Evolutionary conservation across 2,329 filamentous ascomycete species (phyloP), one percentile per base, ranked within the genome.

Genomic region (Colletotrichum nymphaeae): DNA sequence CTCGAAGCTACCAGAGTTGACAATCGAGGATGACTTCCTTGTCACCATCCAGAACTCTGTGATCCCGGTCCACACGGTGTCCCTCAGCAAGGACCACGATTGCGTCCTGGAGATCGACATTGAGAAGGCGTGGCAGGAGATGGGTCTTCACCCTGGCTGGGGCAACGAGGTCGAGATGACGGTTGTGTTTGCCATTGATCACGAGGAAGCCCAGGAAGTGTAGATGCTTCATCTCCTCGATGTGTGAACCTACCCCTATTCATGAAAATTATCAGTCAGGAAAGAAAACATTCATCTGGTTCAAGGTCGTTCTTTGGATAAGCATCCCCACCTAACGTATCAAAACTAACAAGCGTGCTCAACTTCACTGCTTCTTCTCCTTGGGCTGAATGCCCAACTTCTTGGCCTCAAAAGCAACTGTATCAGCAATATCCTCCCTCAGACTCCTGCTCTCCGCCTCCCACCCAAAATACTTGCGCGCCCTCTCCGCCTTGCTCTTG

Each of bases 71-170:
- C 83, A 92, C 65, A 93, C 92, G 0, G 93, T 97, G 1, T 86
- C 83, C 35, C 84, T 92, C 60, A 90, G 87, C 64, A 81, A 84
- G 37, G 78, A 79, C n/a, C 84, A 90, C 71, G 77, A 81, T 0
- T 86, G 87, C 72, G 89, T 98, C 8, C 82, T 98, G 37, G 92
- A 94, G 76, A 89, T 98, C 68, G 94, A 98, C 84, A 82, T 94
- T 14, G 88, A 91, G 76, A 86, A 84, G 35, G 96, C 96, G 1
- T 98, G 95, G 95, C 88, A 89, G 58, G 90, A 94, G 77, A 88
- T 95, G 85, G 89, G 87, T 0, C 85, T 97, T 68, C 84, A 91
- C 71, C 88, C 90, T 49, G 91, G 93, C 8, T 97, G 94, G 92
- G 93, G 91, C 76, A 97, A 98, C 80, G 94, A 97, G 81, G 88